Evolutionary conservation across 805 yeast genomes (phyloP).

Genomic region (Saturnispora diversa): DNA sequence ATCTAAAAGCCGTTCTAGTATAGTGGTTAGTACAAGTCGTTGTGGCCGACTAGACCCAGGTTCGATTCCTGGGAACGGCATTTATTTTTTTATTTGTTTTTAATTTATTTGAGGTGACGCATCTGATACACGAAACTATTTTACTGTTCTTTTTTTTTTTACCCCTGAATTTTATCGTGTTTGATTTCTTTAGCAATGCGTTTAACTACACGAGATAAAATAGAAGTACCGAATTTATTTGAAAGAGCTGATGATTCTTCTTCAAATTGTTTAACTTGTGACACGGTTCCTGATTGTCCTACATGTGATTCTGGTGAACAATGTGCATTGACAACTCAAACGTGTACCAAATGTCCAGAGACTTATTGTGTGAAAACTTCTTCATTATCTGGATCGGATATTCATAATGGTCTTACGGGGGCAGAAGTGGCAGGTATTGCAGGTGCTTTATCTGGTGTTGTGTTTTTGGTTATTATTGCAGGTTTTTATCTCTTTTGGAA

Average conservation of each 20-base stretch:
- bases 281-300: conserved; percentile 42
- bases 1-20: conserved; percentile 5
- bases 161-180: conserved; percentile 2
- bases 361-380: conserved; percentile 39
- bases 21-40: conserved; percentile 6
- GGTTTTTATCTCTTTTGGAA: conserved; percentile 36
- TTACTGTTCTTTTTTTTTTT: neutral
- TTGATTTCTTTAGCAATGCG: neutral
- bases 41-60: conserved; percentile 6
- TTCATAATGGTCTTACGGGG: conserved; percentile 16
- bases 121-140: too few species aligned
- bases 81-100: neutral
- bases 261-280: conserved; percentile 25
- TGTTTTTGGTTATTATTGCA: conserved; percentile 31
- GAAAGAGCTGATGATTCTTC: neutral
- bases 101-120: too few species aligned
- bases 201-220: neutral
- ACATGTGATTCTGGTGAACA: conserved; percentile 42
- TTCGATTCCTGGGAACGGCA: conserved; percentile 6
- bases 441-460: conserved; percentile 66
- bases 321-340: conserved; percentile 47
- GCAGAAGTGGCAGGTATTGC: conserved; percentile 51
- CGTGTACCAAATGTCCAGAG: conserved; percentile 51
- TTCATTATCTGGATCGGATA: conserved; percentile 8
- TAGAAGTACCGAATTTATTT: neutral